phyloP scores from a whole-genome alignment of 73 alveolate genomes.

The Stentor coeruleus region DNA sequence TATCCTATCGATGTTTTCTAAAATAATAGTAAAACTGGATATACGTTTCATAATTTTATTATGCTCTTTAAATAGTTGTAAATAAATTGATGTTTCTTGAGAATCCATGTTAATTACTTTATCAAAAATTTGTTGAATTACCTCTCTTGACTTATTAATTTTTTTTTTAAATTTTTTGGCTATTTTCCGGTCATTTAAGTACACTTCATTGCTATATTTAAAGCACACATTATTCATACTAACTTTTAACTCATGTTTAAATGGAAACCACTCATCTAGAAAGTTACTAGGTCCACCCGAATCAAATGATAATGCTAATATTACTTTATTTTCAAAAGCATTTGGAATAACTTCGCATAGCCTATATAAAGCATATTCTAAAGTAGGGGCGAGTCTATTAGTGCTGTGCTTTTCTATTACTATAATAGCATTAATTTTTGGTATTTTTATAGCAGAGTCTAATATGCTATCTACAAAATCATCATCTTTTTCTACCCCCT shows the following conservation, averaged over 20 bases:
- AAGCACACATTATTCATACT: too few relatives aligned
- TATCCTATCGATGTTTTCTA: neutral
- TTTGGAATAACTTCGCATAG: neutral
- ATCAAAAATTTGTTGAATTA: too few relatives aligned
- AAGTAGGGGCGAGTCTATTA: neutral
- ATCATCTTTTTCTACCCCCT: neutral
- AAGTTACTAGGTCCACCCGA: too few relatives aligned
- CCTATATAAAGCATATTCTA: neutral
- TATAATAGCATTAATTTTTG: neutral
- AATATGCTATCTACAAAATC: neutral
- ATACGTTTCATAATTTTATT: neutral
- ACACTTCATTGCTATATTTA: too few relatives aligned
- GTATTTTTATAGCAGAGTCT: neutral
- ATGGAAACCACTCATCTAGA: too few relatives aligned
- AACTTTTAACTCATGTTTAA: too few relatives aligned
- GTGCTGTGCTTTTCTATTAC: neutral
- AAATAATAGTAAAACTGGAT: neutral
- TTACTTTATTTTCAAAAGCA: neutral
- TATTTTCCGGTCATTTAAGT: too few relatives aligned
- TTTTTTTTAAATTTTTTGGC: too few relatives aligned
- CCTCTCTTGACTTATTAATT: neutral
- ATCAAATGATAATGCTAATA: neutral
- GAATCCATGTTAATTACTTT: neutral
- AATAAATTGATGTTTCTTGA: neutral
- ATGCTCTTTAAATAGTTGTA: too few relatives aligned